Conservation (phyloP, 805 yeast species). For the Metschnikowia colocasiae region DNA sequence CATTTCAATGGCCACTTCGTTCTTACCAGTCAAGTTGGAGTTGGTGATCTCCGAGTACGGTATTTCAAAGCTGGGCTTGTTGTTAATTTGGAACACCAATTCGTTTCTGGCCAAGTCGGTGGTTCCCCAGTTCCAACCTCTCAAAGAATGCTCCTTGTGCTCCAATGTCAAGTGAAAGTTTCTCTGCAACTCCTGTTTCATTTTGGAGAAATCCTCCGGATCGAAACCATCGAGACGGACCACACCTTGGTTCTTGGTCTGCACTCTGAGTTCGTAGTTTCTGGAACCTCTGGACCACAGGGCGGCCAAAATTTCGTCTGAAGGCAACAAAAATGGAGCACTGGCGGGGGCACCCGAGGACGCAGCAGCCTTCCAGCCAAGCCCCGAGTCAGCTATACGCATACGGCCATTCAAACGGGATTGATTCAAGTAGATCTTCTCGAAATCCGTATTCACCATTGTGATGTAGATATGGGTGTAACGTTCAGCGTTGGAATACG, state of each 20-base stretch:
- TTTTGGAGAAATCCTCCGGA: slow-evolving; percentile 69
- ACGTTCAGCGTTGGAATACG: background rate
- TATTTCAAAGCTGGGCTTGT: slow-evolving; percentile 86
- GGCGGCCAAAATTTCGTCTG: slow-evolving; percentile 73
- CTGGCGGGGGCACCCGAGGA: slow-evolving; percentile 39
- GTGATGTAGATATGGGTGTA: background rate
- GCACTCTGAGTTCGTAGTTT: slow-evolving; percentile 85
- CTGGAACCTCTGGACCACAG: slow-evolving; percentile 93
- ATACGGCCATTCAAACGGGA: slow-evolving; percentile 81
- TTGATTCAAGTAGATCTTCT: slow-evolving; percentile 84
- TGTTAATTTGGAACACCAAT: slow-evolving; percentile 77
- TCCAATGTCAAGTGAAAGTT: slow-evolving; percentile 72
- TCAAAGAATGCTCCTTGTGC: slow-evolving; percentile 81
- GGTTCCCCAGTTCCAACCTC: slow-evolving; percentile 99
- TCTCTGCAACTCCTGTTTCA: slow-evolving; percentile 80
- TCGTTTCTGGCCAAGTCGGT: slow-evolving; percentile 91
- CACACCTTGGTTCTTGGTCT: slow-evolving; percentile 84
- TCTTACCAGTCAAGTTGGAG: slow-evolving; percentile 84
- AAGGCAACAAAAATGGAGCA: slow-evolving; percentile 84
- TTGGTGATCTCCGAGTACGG: slow-evolving; percentile 80
- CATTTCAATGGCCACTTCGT: slow-evolving; percentile 90
- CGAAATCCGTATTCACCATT: slow-evolving; percentile 70
- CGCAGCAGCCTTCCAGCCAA: slow-evolving; percentile 85
- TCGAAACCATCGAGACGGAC: slow-evolving; percentile 91
- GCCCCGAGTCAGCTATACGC: slow-evolving; percentile 94